A percentile compares a stretch with the other conserved stretches of the same genome.
These are phyloP conservation scores for Saitoella complicata DNA, from an alignment of 805 yeast genomes.

Conservation along the genomic window DNA sequence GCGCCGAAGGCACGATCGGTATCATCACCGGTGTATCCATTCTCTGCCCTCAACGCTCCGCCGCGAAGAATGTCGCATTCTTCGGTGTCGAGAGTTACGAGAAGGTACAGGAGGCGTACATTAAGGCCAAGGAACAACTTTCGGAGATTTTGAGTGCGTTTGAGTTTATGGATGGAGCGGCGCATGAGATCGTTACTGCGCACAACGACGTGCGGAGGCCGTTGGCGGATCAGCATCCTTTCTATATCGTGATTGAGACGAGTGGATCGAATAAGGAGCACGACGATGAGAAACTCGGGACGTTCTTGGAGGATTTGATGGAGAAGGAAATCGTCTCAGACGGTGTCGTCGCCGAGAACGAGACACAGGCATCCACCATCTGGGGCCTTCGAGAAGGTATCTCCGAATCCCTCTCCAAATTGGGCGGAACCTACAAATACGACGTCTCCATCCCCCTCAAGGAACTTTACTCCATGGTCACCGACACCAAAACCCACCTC, in stretches of 20 bases:
- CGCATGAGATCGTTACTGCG: constrained; percentile 42
- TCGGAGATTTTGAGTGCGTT: constrained; percentile 82
- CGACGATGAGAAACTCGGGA: constrained; percentile 77
- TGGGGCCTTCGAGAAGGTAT: constrained; percentile 96
- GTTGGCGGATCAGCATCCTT: constrained; percentile 67
- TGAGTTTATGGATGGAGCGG: constrained; percentile 78
- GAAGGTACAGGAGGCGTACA: constrained; percentile 69
- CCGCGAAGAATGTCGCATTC: constrained; percentile 72
- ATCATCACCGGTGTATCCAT: constrained; percentile 80
- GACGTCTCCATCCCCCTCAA: constrained; percentile 84
- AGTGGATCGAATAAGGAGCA: constrained; percentile 91
- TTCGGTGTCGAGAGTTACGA: constrained; percentile 69
- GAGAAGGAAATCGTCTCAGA: constrained; percentile 73
- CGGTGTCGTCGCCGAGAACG: constrained; percentile 94
- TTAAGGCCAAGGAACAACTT: constrained; percentile 58
- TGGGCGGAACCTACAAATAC: constrained; percentile 93
- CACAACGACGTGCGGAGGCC: constrained; percentile 53
- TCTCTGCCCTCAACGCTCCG: constrained; percentile 78
- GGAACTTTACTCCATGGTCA: constrained; percentile 67
- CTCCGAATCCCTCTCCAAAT: constrained; percentile 71
- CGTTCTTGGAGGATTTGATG: constrained; percentile 70
- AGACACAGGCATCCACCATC: constrained; percentile 60
- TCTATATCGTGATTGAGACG: constrained; percentile 83
- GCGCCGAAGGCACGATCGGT: constrained; percentile 87
- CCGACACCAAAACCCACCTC: constrained; percentile 52